A percentile compares a stretch with the other conserved stretches of the same genome.
phyloP scores from a whole-genome alignment of 768 basidiomycete genomes.

The Terana coerulea region DNA sequence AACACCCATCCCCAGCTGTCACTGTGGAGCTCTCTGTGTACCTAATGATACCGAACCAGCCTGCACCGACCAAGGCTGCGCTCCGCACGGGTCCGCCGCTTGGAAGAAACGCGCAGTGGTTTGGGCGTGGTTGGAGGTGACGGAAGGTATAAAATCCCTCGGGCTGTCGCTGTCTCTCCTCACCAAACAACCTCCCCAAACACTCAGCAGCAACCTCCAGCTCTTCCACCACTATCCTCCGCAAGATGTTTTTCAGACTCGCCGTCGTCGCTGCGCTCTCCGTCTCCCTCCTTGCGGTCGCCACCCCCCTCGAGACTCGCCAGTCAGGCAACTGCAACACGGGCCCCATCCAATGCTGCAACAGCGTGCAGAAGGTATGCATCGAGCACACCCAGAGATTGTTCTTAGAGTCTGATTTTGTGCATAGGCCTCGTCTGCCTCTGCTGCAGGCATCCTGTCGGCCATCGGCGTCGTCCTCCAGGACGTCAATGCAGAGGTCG shows the following conservation, averaged over 20 bases:
- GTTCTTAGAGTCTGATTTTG: neutral
- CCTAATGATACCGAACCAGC: no score
- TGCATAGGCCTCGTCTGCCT: conserved; percentile 8
- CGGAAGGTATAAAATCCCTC: conserved; percentile 1
- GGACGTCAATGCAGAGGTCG: conserved; percentile 13
- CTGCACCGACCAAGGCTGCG: no score
- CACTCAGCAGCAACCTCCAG: neutral
- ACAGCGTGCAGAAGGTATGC: conserved; percentile 1
- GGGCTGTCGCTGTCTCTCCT: neutral
- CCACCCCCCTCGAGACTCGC: conserved; percentile 5
- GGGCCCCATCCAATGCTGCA: conserved; percentile 14
- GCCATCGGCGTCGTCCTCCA: conserved; percentile 12
- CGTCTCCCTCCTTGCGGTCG: conserved; percentile 11
- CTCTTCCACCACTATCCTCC: neutral
- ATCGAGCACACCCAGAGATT: neutral
- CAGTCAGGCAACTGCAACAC: conserved; percentile 5
- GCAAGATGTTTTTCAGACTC: conserved; percentile 17
- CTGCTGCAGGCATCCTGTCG: neutral
- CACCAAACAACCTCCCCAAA: conserved; percentile 2
- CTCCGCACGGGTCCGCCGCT: no score
- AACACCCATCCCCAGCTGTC: no score
- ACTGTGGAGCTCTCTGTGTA: no score
- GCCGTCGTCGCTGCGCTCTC: conserved; percentile 7
- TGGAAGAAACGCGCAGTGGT: no score
- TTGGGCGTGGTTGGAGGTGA: no score